Evolutionary conservation across 148 eudicot genomes (phyloP).

Genomic region (Hydrangea macrophylla): DNA sequence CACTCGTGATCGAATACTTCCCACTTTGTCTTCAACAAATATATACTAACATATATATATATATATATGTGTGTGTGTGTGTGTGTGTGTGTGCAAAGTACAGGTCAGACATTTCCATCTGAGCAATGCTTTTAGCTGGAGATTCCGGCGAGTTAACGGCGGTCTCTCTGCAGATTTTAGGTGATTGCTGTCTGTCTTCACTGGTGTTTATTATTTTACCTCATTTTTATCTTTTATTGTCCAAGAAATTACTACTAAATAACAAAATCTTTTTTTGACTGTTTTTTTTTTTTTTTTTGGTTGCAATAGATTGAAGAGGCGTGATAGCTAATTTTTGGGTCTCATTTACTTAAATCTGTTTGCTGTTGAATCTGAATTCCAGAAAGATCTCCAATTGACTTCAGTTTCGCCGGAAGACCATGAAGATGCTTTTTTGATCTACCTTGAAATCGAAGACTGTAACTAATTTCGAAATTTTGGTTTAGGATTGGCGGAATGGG

Average conservation of each 20-base stretch:
- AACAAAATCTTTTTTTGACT: background rate
- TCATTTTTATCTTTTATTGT: background rate
- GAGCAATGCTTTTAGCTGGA: background rate
- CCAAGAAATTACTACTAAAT: slow-evolving; percentile 7
- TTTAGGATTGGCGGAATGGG: background rate
- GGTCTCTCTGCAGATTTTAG: slow-evolving; percentile 10
- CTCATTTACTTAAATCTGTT: slow-evolving; percentile 9
- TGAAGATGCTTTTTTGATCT: background rate
- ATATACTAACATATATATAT: background rate
- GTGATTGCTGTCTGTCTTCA: background rate
- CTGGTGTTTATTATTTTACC: background rate
- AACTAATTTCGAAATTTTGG: background rate
- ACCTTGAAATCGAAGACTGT: background rate
- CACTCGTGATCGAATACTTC: background rate
- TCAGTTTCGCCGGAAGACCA: background rate
- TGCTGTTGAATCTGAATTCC: slow-evolving; percentile 11
- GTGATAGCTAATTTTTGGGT: slow-evolving; percentile 8
- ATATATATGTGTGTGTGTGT: background rate
- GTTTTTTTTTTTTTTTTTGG: background rate
- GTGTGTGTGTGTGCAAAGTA: background rate
- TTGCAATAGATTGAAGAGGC: slow-evolving; percentile 2
- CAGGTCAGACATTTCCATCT: no score
- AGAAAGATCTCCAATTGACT: background rate
- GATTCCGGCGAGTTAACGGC: slow-evolving; percentile 4
- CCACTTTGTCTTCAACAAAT: background rate